Conservation (phyloP, 2,329 filamentous ascomycete genomes). For the Cordyceps javanica region DNA sequence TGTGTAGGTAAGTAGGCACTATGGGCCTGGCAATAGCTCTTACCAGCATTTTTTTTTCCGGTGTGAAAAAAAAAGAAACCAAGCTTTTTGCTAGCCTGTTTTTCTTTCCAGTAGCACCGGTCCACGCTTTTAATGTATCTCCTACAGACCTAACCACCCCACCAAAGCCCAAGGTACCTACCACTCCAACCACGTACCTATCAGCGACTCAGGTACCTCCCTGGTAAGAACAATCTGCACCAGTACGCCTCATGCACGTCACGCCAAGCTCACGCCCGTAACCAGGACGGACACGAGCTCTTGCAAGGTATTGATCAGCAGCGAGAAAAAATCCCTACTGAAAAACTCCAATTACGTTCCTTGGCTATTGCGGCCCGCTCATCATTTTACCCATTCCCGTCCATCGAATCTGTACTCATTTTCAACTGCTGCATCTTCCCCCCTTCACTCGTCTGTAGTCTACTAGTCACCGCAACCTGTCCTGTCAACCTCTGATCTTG, state of each 20-base stretch:
- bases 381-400: neutral
- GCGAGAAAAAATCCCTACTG: too few species aligned
- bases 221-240: too few species aligned
- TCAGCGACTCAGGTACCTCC: neutral
- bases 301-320: constrained; percentile 4
- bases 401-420: neutral
- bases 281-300: neutral
- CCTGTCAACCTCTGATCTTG: too few species aligned
- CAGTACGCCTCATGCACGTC: constrained; percentile 6
- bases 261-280: constrained; percentile 7
- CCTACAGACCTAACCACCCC: too few species aligned
- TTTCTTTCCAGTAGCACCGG: neutral
- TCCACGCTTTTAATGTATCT: neutral
- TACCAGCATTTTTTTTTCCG: neutral
- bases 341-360: constrained; percentile 5
- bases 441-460: too few species aligned
- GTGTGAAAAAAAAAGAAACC: neutral
- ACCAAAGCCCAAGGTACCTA: too few species aligned
- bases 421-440: too few species aligned
- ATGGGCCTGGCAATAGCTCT: neutral
- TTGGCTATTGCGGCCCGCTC: neutral
- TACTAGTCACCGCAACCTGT: too few species aligned
- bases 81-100: neutral
- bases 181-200: too few species aligned
- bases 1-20: too few species aligned